Evolutionary conservation across 2,329 filamentous ascomycete genomes (phyloP).

Genomic region (Emydomyces testavorans): DNA sequence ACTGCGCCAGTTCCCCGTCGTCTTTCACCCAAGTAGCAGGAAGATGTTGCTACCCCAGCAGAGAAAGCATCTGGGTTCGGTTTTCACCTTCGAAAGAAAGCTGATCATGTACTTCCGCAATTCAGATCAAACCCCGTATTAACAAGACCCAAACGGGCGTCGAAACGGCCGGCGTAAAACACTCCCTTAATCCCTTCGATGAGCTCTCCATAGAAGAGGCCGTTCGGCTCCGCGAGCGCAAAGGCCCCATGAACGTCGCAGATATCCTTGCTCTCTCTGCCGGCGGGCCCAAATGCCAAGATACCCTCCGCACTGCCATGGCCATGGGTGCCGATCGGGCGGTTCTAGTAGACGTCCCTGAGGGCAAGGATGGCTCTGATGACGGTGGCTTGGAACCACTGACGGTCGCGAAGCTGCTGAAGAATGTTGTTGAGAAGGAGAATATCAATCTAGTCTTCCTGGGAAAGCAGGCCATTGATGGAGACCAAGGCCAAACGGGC

Average conservation of each 20-base stretch:
- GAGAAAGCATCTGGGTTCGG: neutral
- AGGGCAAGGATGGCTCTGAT: slow-evolving; percentile 47
- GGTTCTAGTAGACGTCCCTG: slow-evolving; percentile 73
- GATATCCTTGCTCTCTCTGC: slow-evolving; percentile 86
- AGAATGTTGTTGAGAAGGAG: slow-evolving; percentile 67
- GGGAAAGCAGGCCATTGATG: slow-evolving; percentile 97
- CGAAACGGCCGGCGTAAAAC: slow-evolving; percentile 86
- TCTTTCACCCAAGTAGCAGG: too few relatives aligned
- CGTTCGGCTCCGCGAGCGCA: slow-evolving; percentile 84
- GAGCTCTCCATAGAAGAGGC: slow-evolving; percentile 96
- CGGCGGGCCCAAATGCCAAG: slow-evolving; percentile 74
- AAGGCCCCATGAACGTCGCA: slow-evolving; percentile 63
- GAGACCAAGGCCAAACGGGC: slow-evolving; percentile 88
- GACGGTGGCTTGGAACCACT: slow-evolving; percentile 66
- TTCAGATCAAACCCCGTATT: slow-evolving; percentile 56
- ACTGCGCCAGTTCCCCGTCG: neutral
- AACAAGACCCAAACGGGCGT: slow-evolving; percentile 69
- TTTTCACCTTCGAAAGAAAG: neutral
- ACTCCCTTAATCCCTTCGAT: slow-evolving; percentile 98
- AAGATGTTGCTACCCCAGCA: too few relatives aligned
- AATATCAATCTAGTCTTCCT: slow-evolving; percentile 84
- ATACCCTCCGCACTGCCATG: slow-evolving; percentile 91
- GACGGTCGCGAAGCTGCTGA: slow-evolving; percentile 80
- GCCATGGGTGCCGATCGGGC: slow-evolving; percentile 93
- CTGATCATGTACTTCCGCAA: slow-evolving; percentile 1